Conservation (phyloP, 139 green algal species). For the Bryopsis sp. region DNA sequence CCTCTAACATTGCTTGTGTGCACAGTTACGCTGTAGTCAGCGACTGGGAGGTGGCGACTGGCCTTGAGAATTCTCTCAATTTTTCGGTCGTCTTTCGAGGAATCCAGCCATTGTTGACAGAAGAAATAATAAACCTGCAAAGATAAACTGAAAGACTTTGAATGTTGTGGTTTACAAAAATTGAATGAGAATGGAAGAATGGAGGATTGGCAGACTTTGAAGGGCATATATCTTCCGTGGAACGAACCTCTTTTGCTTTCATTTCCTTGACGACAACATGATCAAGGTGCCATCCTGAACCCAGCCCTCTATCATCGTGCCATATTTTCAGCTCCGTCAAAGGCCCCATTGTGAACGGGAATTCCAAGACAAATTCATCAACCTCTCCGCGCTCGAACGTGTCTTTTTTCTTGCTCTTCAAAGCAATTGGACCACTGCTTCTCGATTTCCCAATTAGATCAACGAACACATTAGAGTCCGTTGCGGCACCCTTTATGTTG, state of each 20-base stretch:
- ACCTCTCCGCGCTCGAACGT: constrained; percentile 33
- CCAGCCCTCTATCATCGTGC: constrained; percentile 32
- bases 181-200: too few relatives aligned
- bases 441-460: constrained; percentile 32
- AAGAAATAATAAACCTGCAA: constrained; percentile 42
- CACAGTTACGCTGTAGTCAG: constrained; percentile 34
- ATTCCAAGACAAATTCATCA: constrained; percentile 24
- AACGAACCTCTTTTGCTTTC: too few relatives aligned
- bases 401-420: constrained; percentile 23
- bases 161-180: too few relatives aligned
- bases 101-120: constrained; percentile 41
- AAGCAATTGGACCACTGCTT: constrained; percentile 15
- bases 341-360: not conserved
- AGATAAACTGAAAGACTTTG: too few relatives aligned
- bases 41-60: not conserved
- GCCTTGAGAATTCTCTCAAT: constrained; percentile 16
- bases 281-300: constrained; percentile 47
- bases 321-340: constrained; percentile 28
- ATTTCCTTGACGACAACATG: constrained; percentile 45
- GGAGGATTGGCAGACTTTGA: too few relatives aligned
- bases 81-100: constrained; percentile 27
- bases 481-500: constrained; percentile 37
- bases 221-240: too few relatives aligned
- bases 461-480: constrained; percentile 49
- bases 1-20: constrained; percentile 32